These are phyloP conservation scores for Dichotomocladium elegans DNA, from an alignment of 371 early-diverging fungal species.

Conservation along the genomic window DNA sequence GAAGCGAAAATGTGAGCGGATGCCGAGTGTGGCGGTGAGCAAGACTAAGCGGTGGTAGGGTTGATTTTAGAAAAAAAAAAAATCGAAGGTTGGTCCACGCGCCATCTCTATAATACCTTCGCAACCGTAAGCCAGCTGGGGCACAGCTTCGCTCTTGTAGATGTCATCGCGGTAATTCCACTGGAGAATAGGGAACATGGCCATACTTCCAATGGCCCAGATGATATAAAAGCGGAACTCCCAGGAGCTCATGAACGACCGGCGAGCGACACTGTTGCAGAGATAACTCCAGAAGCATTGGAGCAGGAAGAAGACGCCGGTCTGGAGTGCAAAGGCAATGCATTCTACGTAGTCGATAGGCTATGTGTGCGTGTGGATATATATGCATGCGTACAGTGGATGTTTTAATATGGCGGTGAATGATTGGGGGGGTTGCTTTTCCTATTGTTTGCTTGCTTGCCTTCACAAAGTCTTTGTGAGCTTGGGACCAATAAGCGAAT, in stretches of 20 bases:
- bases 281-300: conserved; percentile 35
- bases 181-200: conserved; percentile 45
- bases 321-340: conserved; percentile 20
- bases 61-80: no score
- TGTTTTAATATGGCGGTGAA: background rate
- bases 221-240: conserved; percentile 31
- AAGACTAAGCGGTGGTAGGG: no score
- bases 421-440: background rate
- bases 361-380: conserved; percentile 13
- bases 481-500: conserved; percentile 25
- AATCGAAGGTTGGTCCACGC: background rate
- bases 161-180: conserved; percentile 27
- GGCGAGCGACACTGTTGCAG: conserved; percentile 23
- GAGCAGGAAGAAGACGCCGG: conserved; percentile 24
- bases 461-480: conserved; percentile 26
- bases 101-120: conserved; percentile 27
- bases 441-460: conserved; percentile 16
- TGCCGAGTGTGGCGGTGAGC: conserved; percentile 27
- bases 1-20: conserved; percentile 41
- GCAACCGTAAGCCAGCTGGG: conserved; percentile 39
- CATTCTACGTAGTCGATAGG: conserved; percentile 23
- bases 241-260: conserved; percentile 26
- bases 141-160: conserved; percentile 28
- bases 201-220: conserved; percentile 35
- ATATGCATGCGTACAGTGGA: background rate